Evolutionary conservation across 192 early-diverging fungal species (phyloP), one percentile per base, ranked within the genome.

Genomic region (Chytriomyces sp.): DNA sequence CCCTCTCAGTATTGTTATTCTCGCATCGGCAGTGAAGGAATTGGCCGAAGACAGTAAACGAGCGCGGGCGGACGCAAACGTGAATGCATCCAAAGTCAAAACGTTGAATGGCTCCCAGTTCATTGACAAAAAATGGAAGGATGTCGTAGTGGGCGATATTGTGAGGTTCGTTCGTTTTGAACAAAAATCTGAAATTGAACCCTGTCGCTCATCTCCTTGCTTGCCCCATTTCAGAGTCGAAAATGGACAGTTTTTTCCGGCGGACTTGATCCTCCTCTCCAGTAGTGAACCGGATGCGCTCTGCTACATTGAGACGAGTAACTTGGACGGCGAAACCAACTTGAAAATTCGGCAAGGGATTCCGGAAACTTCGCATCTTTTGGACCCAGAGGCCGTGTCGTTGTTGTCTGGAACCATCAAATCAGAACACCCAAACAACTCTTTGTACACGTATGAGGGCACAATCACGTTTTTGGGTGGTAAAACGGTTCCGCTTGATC

Each of bases 261-360:
- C 96, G 0, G 97, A 99, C 84, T 80, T 99, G 80, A 86, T 98
- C 35, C 76, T 99, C 68, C 76, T 99, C 16, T 94, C 93, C 87
- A 93, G 91, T 50, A 94, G 92, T 16, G 97, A 98, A 80, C 97
- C 96, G 6, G 96, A 99, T 82, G 96, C 94, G 50, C 86, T 98
- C 82, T 96, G 94, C 82, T 99, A 98, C 72, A 96, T 99, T 68
- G 97, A 99, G 81, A 99, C 97, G 67, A 96, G 94, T 76, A 97
- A 97, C 81, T 86, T 99, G 74, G 97, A 99, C 82, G 97, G 93
- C 67, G 97, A 99, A 83, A 97, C 95, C 35, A 99, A 99, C 82
- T 84, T 99, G 60, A 99, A 99, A 82, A 95, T 99, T 69, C 95
- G 95, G 78, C 97, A 99, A 82, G 97, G 92, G 6, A 74, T 94